These are phyloP conservation scores for Balansia obtecta DNA, from an alignment of 2,329 filamentous ascomycete genomes.

Conservation along the genomic window DNA sequence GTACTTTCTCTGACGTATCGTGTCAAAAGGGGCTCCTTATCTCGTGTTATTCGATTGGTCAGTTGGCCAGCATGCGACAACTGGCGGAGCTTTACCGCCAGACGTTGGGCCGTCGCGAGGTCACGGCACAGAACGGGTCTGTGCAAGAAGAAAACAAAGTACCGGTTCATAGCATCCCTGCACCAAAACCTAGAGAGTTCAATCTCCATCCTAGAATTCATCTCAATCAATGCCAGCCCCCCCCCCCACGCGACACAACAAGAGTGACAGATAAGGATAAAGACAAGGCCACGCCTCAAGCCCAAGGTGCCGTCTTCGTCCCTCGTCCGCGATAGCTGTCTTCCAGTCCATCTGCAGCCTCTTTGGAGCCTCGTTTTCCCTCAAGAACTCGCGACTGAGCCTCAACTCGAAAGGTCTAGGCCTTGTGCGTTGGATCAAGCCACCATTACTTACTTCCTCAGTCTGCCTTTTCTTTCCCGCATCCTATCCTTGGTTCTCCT, in stretches of 20 bases:
- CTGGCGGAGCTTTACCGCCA: no score
- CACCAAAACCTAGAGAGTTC: background rate
- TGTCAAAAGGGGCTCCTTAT: no score
- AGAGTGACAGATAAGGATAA: background rate
- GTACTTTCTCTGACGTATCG: no score
- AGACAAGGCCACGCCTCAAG: background rate
- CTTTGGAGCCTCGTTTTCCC: no score
- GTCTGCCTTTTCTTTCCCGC: background rate
- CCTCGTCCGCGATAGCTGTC: background rate
- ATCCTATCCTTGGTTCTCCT: background rate
- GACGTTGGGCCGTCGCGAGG: no score
- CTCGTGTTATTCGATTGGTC: no score
- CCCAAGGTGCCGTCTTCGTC: background rate
- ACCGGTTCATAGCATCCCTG: background rate
- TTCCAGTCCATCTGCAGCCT: slow-evolving; percentile 1
- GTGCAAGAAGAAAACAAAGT: background rate
- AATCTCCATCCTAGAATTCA: background rate
- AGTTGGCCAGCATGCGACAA: no score
- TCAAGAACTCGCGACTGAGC: slow-evolving; percentile 1
- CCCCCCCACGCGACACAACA: slow-evolving; percentile 4
- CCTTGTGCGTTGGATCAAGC: background rate
- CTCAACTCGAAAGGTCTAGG: background rate
- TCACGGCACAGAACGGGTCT: no score
- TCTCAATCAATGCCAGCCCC: background rate
- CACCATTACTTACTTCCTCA: background rate